These are phyloP conservation scores for Colletotrichum sp. DNA, from an alignment of 2,329 filamentous ascomycete species.

Conservation along the genomic window DNA sequence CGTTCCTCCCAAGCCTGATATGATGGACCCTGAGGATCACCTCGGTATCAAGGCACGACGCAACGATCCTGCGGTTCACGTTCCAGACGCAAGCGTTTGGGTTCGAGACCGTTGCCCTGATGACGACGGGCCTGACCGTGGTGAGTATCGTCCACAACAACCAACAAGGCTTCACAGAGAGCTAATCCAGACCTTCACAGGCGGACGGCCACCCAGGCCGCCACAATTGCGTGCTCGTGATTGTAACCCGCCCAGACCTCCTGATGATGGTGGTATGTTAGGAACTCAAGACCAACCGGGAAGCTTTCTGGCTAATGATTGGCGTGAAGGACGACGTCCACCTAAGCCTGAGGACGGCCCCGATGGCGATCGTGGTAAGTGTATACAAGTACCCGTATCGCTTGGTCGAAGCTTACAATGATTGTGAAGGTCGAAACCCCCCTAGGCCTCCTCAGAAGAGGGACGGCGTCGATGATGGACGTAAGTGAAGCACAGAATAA, in stretches of 20 bases:
- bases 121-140: not conserved
- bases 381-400: no score
- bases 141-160: not conserved
- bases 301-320: not conserved
- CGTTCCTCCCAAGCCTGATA: not conserved
- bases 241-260: not conserved
- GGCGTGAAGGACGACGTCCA: not conserved
- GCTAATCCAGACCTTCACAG: not conserved
- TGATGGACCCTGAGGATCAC: not conserved
- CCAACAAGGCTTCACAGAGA: not conserved
- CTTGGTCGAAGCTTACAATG: not conserved
- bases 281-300: no score
- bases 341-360: not conserved
- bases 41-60: not conserved
- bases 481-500: not conserved
- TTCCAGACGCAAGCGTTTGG: not conserved
- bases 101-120: not conserved
- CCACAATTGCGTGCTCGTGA: not conserved
- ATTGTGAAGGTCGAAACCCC: not conserved
- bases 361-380: not conserved
- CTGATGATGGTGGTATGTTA: not conserved
- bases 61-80: not conserved
- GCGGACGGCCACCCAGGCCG: not conserved
- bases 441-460: not conserved
- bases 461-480: not conserved